Percentiles rank a stretch among this genome's conserved stretches.
phyloP scores from a whole-genome alignment of 73 alveolate species.

The Urostyla sp. region DNA sequence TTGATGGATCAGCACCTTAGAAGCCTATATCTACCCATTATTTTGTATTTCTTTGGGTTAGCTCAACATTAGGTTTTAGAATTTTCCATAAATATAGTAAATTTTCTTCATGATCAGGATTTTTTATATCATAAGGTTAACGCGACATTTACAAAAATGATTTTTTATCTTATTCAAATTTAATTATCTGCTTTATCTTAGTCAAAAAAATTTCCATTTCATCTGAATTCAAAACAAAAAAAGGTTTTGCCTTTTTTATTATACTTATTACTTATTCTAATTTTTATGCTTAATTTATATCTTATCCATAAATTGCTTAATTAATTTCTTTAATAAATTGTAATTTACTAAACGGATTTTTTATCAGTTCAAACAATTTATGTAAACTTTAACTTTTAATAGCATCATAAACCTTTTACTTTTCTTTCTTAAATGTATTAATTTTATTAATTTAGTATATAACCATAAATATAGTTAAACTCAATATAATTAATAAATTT shows the following conservation, averaged over 20 bases:
- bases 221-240: too few species aligned
- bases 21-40: slow-evolving; percentile 36
- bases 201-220: too few species aligned
- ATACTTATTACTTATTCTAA: neutral
- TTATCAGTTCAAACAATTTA: neutral
- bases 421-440: neutral
- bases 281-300: neutral
- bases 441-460: slow-evolving; percentile 20
- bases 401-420: neutral
- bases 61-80: too few species aligned
- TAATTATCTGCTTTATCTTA: too few species aligned
- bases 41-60: too few species aligned
- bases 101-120: too few species aligned
- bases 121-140: too few species aligned
- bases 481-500: neutral
- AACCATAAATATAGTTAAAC: slow-evolving; percentile 26
- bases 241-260: neutral
- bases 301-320: neutral
- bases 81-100: too few species aligned
- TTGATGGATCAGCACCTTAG: slow-evolving; percentile 42
- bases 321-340: neutral
- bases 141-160: too few species aligned
- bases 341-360: neutral
- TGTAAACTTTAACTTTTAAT: neutral
- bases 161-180: too few species aligned